Conservation (phyloP, 495 filamentous ascomycete genomes). For the Trichocladium antarcticum region DNA sequence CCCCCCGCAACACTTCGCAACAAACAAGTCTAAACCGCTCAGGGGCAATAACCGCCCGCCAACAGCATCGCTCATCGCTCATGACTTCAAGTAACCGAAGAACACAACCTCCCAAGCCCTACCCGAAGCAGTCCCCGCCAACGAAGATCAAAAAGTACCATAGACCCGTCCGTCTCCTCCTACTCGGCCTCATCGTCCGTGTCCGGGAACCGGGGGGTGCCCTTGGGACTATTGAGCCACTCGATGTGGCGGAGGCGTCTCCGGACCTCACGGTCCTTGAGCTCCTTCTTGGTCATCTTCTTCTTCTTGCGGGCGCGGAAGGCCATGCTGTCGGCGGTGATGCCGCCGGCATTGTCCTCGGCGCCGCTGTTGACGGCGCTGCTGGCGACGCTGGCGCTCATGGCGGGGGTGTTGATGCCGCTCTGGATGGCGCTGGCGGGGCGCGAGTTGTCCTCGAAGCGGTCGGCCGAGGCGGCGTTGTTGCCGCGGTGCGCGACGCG, state of each 20-base stretch:
- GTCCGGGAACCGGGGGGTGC: constrained; percentile 65
- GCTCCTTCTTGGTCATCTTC: constrained; percentile 93
- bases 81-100: no score
- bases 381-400: constrained; percentile 33
- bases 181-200: constrained; percentile 64
- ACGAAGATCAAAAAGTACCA: no score
- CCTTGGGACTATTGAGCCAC: constrained; percentile 73
- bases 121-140: no score
- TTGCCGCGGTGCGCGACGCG: constrained; percentile 74
- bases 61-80: no score
- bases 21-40: no score
- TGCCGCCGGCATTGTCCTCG: constrained; percentile 48
- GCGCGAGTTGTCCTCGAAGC: constrained; percentile 67
- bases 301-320: constrained; percentile 91
- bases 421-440: constrained; percentile 49
- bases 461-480: constrained; percentile 57
- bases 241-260: constrained; percentile 88
- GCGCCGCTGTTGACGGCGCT: constrained; percentile 70
- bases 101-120: neutral
- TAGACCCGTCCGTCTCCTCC: no score
- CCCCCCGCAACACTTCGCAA: no score
- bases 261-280: constrained; percentile 85
- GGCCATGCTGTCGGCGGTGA: constrained; percentile 51
- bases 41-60: no score
- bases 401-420: constrained; percentile 24